Base-by-base conservation (phyloP, 148 eudicot genomes). In the Drosera capensis region DNA sequence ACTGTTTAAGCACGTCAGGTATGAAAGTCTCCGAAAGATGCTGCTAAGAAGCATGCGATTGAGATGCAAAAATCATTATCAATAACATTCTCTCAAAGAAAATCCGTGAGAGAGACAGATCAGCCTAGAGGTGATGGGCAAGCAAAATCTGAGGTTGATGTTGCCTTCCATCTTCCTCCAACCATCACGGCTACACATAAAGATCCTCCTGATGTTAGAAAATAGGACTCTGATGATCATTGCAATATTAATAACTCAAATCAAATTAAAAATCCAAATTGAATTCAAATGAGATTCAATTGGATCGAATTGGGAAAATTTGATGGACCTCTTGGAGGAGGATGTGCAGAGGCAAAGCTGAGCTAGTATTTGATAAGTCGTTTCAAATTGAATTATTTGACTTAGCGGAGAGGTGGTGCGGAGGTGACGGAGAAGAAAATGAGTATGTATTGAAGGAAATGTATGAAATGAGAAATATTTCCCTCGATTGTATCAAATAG, bases 1-100 rank as follows among this genome's bases (percentile, higher is more conserved):
- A 67, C 65, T 18, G 77, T 46, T 9, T 77, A 78, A 50, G 75
- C 63, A 35, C 71, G 66, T 11, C 67, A 72, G 47, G 52, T 41
- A 57, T 82, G 86, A 82, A 72, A 68, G 48, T 64, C 79, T 25
- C 77, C 86, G 19, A 80, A 80, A 62, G 84, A 66, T 19, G 67
- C 49, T 39, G 90, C 90, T 7, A 61, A 43, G 38, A 73, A 68
- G 55, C 70, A 63, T 31, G 79, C 79, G 15, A 43, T 37, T 43
- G 90, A 70, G 45, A 60, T 80, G 5, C 70, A 67, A 35, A 47
- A 59, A 36, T 58, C 59, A 28, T 45, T 78, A 18, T 69, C 86
- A 12, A 64, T 77, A n/a, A 78, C 94, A 55, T 82, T 82, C 56
- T 75, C 94, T 23, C 70, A 77, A 19, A 70, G 58, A 63, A 82